Conservation (phyloP, 2,329 filamentous ascomycete species). For the Curvularia verruculosa region DNA sequence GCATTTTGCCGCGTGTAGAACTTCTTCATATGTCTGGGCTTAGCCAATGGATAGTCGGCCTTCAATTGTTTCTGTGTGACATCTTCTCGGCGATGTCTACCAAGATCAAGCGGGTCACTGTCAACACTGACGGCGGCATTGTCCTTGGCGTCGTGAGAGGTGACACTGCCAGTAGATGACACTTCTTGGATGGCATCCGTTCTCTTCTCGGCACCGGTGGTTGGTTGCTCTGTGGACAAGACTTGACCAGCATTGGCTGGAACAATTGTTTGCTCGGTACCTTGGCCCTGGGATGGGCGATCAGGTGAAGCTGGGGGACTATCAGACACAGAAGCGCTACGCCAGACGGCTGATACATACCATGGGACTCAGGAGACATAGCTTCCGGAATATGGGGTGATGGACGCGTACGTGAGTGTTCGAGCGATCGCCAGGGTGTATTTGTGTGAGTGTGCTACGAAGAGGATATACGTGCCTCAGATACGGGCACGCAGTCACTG, state of each 20-base stretch:
- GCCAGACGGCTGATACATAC: constrained; percentile 35
- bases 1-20: constrained; percentile 52
- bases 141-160: constrained; percentile 32
- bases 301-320: constrained; percentile 34
- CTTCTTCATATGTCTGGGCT: constrained; percentile 32
- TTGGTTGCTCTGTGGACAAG: constrained; percentile 33
- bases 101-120: constrained; percentile 48
- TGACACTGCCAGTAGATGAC: constrained; percentile 27
- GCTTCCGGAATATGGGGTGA: constrained; percentile 28
- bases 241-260: constrained; percentile 30
- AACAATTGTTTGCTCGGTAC: constrained; percentile 35
- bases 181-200: constrained; percentile 35
- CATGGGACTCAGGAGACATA: constrained; percentile 42
- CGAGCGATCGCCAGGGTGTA: constrained; percentile 29
- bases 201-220: constrained; percentile 24
- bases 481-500: constrained; percentile 32
- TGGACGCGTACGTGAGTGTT: constrained; percentile 18
- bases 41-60: constrained; percentile 24
- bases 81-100: constrained; percentile 42
- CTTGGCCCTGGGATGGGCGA: constrained; percentile 35
- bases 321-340: constrained; percentile 31
- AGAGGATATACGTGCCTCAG: constrained; percentile 27
- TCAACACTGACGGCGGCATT: constrained; percentile 24
- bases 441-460: constrained; percentile 30
- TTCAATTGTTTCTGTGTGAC: constrained; percentile 56